Percentiles rank a stretch among this genome's conserved stretches.
Evolutionary conservation across 2,329 filamentous ascomycete species (phyloP).

Genomic region (Arthroderma sp.): DNA sequence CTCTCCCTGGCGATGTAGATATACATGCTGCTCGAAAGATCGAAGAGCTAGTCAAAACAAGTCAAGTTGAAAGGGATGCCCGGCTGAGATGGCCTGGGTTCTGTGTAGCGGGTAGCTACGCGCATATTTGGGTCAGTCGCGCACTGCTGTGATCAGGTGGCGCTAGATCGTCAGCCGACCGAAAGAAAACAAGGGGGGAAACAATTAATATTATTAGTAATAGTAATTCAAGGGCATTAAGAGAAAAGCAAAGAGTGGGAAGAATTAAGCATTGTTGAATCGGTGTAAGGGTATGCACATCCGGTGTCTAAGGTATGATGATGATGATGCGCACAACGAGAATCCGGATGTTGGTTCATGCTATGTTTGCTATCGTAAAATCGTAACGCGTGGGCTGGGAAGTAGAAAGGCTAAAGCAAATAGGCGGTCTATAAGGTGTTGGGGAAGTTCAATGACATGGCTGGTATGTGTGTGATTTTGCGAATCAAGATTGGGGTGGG

Average conservation of each 20-base stretch:
- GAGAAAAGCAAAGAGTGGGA: not conserved
- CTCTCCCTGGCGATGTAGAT: too few relatives aligned
- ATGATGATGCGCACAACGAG: not conserved
- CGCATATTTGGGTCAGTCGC: too few relatives aligned
- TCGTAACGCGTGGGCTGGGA: not conserved
- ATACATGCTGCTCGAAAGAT: too few relatives aligned
- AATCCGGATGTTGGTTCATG: not conserved
- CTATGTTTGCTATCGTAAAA: conserved; percentile 3
- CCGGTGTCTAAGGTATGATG: not conserved
- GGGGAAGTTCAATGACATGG: not conserved
- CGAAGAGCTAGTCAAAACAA: too few relatives aligned
- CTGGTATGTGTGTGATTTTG: not conserved
- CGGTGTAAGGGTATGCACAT: not conserved
- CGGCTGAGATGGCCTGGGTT: too few relatives aligned
- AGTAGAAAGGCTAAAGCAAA: not conserved
- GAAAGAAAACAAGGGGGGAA: not conserved
- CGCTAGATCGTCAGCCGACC: not conserved
- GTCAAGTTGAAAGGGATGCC: too few relatives aligned
- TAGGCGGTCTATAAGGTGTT: not conserved
- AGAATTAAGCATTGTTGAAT: not conserved
- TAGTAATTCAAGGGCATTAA: not conserved
- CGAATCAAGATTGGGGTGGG: not conserved
- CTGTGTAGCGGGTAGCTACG: too few relatives aligned
- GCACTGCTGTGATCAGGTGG: too few relatives aligned
- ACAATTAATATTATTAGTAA: not conserved